Conservation (phyloP, 148 eudicot genomes). For the Persicaria tinctoria region DNA sequence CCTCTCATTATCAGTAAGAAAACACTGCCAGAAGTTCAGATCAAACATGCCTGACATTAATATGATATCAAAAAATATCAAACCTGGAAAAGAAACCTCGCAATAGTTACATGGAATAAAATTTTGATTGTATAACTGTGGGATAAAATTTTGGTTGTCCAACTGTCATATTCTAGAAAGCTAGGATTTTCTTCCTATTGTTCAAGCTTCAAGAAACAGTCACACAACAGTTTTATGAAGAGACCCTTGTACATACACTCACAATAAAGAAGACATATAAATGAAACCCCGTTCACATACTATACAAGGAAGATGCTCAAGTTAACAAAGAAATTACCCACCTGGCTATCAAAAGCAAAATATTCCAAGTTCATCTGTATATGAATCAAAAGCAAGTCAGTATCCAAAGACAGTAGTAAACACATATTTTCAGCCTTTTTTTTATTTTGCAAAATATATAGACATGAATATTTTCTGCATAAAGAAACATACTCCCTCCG, state of each 20-base stretch:
- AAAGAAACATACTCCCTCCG: not conserved
- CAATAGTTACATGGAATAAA: not conserved
- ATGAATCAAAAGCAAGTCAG: constrained; percentile 17
- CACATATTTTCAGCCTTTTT: not conserved
- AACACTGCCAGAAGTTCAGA: constrained; percentile 45
- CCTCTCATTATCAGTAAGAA: constrained; percentile 82
- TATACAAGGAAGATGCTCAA: not conserved
- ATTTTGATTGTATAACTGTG: not conserved
- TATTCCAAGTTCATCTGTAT: constrained; percentile 98
- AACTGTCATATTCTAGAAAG: not conserved
- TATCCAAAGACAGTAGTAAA: not conserved
- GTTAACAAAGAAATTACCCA: constrained; percentile 19
- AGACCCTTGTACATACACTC: not conserved
- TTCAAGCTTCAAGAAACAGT: not conserved
- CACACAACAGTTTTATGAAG: not conserved
- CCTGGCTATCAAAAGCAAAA: constrained; percentile 94
- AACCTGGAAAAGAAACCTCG: not conserved
- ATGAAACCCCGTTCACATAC: not conserved
- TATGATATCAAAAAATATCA: not conserved
- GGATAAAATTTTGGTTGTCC: not conserved
- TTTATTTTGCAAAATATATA: not conserved
- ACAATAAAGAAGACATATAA: not conserved
- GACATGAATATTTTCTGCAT: not conserved
- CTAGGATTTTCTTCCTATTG: not conserved
- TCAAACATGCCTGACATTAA: constrained; percentile 7